phyloP scores from a whole-genome alignment of 495 filamentous ascomycete genomes.

The Beverwykella pulmonaria region DNA sequence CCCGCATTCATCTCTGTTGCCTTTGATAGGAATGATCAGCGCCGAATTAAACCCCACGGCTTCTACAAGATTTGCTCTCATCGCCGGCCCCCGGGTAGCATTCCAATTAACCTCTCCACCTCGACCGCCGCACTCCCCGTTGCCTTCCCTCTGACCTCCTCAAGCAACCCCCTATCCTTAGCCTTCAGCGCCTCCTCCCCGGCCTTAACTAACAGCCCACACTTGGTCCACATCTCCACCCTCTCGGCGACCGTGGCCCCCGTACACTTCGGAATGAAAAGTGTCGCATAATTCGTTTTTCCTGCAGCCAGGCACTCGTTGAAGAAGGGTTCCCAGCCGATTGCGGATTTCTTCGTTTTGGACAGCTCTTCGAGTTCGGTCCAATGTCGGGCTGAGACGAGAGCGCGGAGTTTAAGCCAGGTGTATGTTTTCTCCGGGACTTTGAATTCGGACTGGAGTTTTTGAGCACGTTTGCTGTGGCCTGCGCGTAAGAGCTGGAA shows the following conservation, averaged over 20 bases:
- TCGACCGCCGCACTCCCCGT: conserved; percentile 58
- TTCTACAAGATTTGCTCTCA: not conserved
- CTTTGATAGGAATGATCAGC: no score
- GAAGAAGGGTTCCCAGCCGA: conserved; percentile 98
- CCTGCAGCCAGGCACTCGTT: conserved; percentile 86
- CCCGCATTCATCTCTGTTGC: no score
- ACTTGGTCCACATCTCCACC: conserved; percentile 95
- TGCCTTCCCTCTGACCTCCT: conserved; percentile 60
- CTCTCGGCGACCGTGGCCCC: conserved; percentile 62
- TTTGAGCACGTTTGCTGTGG: conserved; percentile 77
- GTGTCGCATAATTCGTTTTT: conserved; percentile 80
- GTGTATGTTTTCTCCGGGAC: conserved; percentile 85
- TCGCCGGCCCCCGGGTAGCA: conserved; percentile 16
- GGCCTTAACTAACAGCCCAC: conserved; percentile 85
- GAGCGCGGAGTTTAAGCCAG: conserved; percentile 87
- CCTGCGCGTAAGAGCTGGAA: conserved; percentile 77
- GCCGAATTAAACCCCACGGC: no score
- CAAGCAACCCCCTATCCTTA: conserved; percentile 72
- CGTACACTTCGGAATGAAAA: conserved; percentile 87
- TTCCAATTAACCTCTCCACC: conserved; percentile 63
- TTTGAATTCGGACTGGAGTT: conserved; percentile 88
- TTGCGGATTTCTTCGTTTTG: conserved; percentile 75
- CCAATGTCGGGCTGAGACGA: conserved; percentile 89
- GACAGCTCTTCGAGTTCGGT: conserved; percentile 84
- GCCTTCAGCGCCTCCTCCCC: conserved; percentile 86